These are phyloP conservation scores for Cercophora newfieldiana DNA, from an alignment of 495 filamentous ascomycete species.

Conservation along the genomic window DNA sequence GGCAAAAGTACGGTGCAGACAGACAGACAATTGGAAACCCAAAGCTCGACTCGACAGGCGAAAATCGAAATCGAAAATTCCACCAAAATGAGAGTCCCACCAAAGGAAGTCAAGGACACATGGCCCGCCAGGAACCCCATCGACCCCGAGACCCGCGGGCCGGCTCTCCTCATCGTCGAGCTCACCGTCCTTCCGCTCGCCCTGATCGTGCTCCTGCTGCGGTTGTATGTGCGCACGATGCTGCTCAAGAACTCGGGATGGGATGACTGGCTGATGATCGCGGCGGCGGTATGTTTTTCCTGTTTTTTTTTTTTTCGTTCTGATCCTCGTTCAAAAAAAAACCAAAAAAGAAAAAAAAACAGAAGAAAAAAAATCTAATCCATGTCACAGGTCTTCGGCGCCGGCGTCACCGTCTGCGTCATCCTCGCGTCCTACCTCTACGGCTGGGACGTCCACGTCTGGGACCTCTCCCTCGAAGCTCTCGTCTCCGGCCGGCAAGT, in stretches of 20 bases:
- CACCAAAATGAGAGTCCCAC: conserved; percentile 48
- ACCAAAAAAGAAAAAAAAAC: too few species aligned
- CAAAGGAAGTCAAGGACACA: conserved; percentile 40
- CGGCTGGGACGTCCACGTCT: conserved; percentile 34
- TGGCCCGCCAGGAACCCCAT: conserved; percentile 60
- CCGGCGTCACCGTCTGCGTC: conserved; percentile 26
- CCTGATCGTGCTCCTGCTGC: conserved; percentile 22
- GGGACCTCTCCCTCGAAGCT: conserved; percentile 21
- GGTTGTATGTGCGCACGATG: conserved; percentile 25
- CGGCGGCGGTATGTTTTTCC: conserved; percentile 22
- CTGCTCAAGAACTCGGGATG: conserved; percentile 22
- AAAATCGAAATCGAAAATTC: too few species aligned
- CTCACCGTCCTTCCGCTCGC: conserved; percentile 24
- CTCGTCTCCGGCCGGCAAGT: conserved; percentile 26
- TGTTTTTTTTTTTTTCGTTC: neutral
- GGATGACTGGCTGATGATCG: conserved; percentile 37
- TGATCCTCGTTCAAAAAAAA: too few species aligned
- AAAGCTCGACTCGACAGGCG: too few species aligned
- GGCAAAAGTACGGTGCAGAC: neutral
- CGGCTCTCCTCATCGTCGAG: conserved; percentile 30
- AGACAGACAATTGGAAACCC: too few species aligned
- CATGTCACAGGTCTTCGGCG: conserved; percentile 25
- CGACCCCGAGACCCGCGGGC: conserved; percentile 53
- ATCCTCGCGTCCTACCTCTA: conserved; percentile 26
- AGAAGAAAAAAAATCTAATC: neutral